Evolutionary conservation across 441 rosid genomes (phyloP), one percentile per base, ranked within the genome.

Genomic region (Biscutella laevigata): DNA sequence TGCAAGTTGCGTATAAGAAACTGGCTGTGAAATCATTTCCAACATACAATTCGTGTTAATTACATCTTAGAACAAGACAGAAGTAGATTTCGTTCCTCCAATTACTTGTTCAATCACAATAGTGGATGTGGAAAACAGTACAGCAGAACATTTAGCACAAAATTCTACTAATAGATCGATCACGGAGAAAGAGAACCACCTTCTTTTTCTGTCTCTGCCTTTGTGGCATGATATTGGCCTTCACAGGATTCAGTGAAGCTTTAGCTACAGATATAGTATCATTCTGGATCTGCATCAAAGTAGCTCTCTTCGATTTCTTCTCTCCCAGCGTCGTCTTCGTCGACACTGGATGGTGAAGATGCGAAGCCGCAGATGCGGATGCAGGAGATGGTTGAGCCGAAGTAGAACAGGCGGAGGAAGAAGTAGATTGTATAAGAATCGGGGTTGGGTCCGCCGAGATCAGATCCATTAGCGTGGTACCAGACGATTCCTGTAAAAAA

Each of bases 401-500:
- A 21, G 73, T 34, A 6, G 82, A 21, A 20, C 83, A 33, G 4
- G 80, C 16, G 27, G 84, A 70, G 1, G 85, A 47, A 32, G 74
- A 61, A 2, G 79, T 33, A 16, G 84, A 40, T 15, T 84, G 59
- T 15, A 77, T 46, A 11, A 86, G 68, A 7, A 74, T 27, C 1
- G 85, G 60, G 13, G 86, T 68, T 19, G 95, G 85, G 51, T 92
- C 99, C 16, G 97, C 89, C 59, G 95, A 76, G 34, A 92, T 92
- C 74, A 88, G 90, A 88, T 92, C 99, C 99, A 92, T 92, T 61
- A 92, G 78, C 60, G 99, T 88, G 25, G 70, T 84, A 55, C 97
- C 97, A 47, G 92, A 75, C 5, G 95, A 77, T 22, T 92, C 97
- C 97, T 88, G 69, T 28, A 34, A 49, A 14, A 14, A 2, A 4